Conservation (phyloP, 306 rosid species). For the Morella rubra region DNA sequence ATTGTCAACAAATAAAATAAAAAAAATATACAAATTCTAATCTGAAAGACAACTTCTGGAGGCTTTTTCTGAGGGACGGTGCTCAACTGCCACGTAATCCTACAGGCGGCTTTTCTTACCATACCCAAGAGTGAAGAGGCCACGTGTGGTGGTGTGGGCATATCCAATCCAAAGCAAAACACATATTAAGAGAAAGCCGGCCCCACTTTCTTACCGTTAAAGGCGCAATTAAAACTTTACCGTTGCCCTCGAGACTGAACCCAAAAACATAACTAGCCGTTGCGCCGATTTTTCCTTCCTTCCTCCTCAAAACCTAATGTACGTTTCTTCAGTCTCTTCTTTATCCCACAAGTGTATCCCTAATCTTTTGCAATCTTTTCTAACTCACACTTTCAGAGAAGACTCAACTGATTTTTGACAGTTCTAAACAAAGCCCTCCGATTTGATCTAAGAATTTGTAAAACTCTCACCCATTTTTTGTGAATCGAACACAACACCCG, state of each 20-base stretch:
- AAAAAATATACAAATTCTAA: too few species aligned
- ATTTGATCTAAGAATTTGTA: neutral
- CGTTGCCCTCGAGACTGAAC: constrained; percentile 20
- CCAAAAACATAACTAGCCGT: constrained; percentile 37
- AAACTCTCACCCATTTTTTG: neutral
- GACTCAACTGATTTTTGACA: neutral
- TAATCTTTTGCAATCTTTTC: neutral
- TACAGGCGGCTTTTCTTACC: neutral
- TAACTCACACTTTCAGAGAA: neutral
- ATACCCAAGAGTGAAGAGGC: neutral
- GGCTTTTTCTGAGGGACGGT: too few species aligned
- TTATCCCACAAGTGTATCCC: neutral
- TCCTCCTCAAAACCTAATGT: neutral
- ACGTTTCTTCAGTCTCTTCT: neutral
- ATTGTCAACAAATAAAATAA: too few species aligned
- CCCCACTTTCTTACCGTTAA: constrained; percentile 11
- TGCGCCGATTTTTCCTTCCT: constrained; percentile 11
- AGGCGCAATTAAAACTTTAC: constrained; percentile 30
- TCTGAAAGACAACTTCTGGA: too few species aligned
- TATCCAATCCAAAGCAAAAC: too few species aligned
- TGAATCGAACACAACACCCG: neutral
- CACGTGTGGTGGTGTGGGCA: neutral
- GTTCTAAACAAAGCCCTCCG: neutral
- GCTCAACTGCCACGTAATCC: too few species aligned
- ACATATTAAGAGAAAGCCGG: neutral